Evolutionary conservation across 768 basidiomycete genomes (phyloP).

Genomic region (Dendrothele bispora): DNA sequence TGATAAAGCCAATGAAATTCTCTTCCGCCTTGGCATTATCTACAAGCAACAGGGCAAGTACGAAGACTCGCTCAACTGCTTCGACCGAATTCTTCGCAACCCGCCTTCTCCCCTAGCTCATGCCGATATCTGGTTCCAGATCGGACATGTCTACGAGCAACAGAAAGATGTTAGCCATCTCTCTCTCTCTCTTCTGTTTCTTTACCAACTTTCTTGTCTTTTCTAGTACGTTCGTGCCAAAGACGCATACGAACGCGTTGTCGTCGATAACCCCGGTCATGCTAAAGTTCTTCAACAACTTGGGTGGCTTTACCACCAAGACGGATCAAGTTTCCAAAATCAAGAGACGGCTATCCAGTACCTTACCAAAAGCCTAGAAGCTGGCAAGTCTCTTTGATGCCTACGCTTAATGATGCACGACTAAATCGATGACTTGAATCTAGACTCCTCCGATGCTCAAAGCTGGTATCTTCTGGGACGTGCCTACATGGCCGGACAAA

Average conservation of each 20-base stretch:
- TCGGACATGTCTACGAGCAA: constrained; percentile 97
- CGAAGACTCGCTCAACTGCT: constrained; percentile 83
- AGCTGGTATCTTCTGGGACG: constrained; percentile 99
- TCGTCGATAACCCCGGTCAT: constrained; percentile 89
- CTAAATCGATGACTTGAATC: neutral
- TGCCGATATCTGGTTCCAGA: constrained; percentile 99
- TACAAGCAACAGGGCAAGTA: constrained; percentile 99
- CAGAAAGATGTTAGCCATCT: constrained; percentile 83
- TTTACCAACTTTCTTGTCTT: neutral
- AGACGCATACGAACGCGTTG: constrained; percentile 95
- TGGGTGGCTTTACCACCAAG: constrained; percentile 97
- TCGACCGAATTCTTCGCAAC: constrained; percentile 94
- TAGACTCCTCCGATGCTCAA: constrained; percentile 94
- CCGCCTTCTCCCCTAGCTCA: constrained; percentile 95
- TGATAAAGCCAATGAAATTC: constrained; percentile 98
- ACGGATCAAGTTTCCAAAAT: constrained; percentile 92
- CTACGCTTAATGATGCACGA: constrained; percentile 5
- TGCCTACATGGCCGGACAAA: constrained; percentile 97
- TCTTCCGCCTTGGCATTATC: constrained; percentile 97
- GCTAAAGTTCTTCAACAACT: constrained; percentile 98
- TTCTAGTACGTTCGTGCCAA: constrained; percentile 85
- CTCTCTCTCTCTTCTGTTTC: neutral
- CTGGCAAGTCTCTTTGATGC: constrained; percentile 62
- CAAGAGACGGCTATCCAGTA: constrained; percentile 93
- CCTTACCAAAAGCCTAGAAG: constrained; percentile 92